Evolutionary conservation across 2,329 filamentous ascomycete genomes (phyloP), one percentile per base, ranked within the genome.

Genomic region (Aureobasidium sp.): DNA sequence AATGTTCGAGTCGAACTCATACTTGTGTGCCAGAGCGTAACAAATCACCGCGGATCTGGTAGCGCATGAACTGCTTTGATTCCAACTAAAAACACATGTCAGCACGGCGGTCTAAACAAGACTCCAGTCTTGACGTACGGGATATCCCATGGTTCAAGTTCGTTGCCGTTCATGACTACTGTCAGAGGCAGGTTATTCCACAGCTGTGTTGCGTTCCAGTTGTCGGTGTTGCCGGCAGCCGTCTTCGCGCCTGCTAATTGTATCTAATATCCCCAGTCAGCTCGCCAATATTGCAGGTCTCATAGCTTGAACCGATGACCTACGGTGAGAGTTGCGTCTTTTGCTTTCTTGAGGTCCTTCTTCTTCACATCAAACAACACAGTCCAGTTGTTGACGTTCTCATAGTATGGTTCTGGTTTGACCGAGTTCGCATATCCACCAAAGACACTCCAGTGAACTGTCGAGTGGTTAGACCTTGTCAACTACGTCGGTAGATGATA

Each of bases 241-340:
- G 81, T 83, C 72, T 86, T 86, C 1, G 79, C 84, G 2, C 80
- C 84, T 0, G 84, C 84, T 1, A 87, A 74, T 67, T 86, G 84
- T 1, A 87, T 77, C 45, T 47, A 9, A 17, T 31, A 21, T 29
- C 8, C 7, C 1, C 25, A 33, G 3, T 47, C 4, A 47, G 45
- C 27, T 2, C 10, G n/a, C 11, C 31, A 8, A 3, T 33, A 17
- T 8, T 33, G 27, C 25, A 49, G 27, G n/a, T 33, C 17, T 21
- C 38, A 21, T 17, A 8, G 10, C 8, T 42, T 7, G 42, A 15
- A 21, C 1, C 9, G 10, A 19, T 33, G 45, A 33, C 45, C 33
- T 19, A 49, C 45, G 0, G 84, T 86, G 27, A 87, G 79, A 0
- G 81, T 85, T 0, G 82, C 84, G 25, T 74, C 71, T 60, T 74